These are phyloP conservation scores for Candida saitoana DNA, from an alignment of 805 yeast species.

Conservation along the genomic window DNA sequence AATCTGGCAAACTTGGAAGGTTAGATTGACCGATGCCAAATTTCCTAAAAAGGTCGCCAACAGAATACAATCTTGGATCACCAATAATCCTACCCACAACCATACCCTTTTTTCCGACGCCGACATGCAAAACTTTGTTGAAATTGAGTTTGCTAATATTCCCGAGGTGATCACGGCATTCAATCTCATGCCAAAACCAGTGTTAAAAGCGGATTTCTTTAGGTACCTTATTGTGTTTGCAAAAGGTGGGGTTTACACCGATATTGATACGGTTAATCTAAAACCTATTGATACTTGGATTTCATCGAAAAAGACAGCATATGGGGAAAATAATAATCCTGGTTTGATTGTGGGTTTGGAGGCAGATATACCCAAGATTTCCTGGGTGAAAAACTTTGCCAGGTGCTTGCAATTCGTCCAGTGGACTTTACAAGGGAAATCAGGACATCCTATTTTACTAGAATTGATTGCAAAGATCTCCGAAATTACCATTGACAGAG, in stretches of 20 bases:
- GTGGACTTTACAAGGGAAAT: constrained; percentile 90
- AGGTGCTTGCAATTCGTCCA: constrained; percentile 92
- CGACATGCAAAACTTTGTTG: constrained; percentile 58
- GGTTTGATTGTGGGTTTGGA: constrained; percentile 90
- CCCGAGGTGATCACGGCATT: constrained; percentile 80
- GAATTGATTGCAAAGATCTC: constrained; percentile 78
- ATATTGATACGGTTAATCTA: constrained; percentile 77
- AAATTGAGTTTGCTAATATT: constrained; percentile 58
- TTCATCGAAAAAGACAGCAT: constrained; percentile 35
- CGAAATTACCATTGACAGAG: constrained; percentile 60
- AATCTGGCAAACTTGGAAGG: constrained; percentile 81
- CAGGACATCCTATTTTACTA: constrained; percentile 85
- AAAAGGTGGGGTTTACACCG: constrained; percentile 89
- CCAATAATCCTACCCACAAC: constrained; percentile 71
- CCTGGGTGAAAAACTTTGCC: constrained; percentile 92
- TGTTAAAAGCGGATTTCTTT: constrained; percentile 90
- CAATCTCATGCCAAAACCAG: constrained; percentile 68
- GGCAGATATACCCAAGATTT: constrained; percentile 94
- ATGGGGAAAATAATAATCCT: constrained; percentile 37
- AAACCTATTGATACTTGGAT: constrained; percentile 76
- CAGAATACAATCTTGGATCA: constrained; percentile 64
- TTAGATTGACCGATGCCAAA: constrained; percentile 55
- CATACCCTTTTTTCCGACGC: constrained; percentile 74
- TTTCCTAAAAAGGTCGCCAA: constrained; percentile 54
- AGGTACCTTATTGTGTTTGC: constrained; percentile 83